These are phyloP conservation scores for Pleurozium schreberi DNA, from an alignment of 225 moss, liverwort and hornwort genomes.

Conservation along the genomic window DNA sequence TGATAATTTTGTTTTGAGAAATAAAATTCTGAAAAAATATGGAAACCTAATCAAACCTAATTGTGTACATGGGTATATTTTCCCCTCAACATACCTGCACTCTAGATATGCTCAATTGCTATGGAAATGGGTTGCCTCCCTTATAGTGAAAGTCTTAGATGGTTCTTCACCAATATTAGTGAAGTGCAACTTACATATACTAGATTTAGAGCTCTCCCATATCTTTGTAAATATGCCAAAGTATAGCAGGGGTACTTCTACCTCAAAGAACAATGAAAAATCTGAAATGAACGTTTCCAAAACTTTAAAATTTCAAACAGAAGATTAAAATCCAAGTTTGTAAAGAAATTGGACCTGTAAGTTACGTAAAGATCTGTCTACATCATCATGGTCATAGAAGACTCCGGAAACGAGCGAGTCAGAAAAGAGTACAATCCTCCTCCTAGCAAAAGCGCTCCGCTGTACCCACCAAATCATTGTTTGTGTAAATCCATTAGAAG, in stretches of 20 bases:
- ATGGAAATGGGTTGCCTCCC: no score
- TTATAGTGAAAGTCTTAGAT: not conserved
- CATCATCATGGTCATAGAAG: slow-evolving; percentile 69
- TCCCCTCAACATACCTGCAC: no score
- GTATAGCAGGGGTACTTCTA: not conserved
- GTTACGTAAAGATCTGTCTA: not conserved
- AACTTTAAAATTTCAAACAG: no score
- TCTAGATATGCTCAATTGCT: no score
- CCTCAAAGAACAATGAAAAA: no score
- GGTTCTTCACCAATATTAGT: not conserved
- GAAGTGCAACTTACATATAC: not conserved
- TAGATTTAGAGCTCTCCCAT: not conserved
- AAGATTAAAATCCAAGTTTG: no score
- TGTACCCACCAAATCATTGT: slow-evolving; percentile 24
- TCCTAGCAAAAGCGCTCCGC: slow-evolving; percentile 79
- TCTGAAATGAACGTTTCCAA: no score
- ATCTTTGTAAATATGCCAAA: not conserved
- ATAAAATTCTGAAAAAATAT: no score
- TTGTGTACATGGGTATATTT: no score
- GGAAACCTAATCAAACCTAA: no score
- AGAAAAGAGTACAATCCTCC: slow-evolving; percentile 86
- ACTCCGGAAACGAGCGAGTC: slow-evolving; percentile 66
- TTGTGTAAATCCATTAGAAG: not conserved
- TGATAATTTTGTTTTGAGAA: no score
- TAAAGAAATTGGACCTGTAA: no score